Evolutionary conservation across 306 rosid genomes (phyloP).

Genomic region (Vigna mungo): DNA sequence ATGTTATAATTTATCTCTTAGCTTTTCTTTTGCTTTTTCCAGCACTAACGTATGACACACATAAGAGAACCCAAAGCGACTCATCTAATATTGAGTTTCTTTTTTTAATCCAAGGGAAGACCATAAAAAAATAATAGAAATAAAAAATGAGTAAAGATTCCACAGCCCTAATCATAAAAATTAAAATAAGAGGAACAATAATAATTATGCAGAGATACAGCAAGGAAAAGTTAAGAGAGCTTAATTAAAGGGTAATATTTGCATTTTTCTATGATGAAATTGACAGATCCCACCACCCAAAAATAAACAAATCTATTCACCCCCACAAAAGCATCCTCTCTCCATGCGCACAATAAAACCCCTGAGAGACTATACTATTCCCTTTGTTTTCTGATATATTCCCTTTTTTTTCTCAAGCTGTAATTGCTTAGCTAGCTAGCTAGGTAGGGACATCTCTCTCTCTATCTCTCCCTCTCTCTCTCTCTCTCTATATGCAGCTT

Average conservation of each 20-base stretch:
- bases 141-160: conserved; percentile 52
- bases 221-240: conserved; percentile 41
- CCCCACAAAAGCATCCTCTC: conserved; percentile 44
- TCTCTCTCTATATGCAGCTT: conserved; percentile 37
- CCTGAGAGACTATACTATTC: conserved; percentile 59
- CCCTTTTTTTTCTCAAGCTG: conserved; percentile 50
- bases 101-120: conserved; percentile 22
- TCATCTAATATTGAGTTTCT: conserved; percentile 21
- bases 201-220: conserved; percentile 39
- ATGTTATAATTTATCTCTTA: conserved; percentile 33
- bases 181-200: conserved; percentile 36
- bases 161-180: conserved; percentile 46
- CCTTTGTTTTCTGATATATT: conserved; percentile 48
- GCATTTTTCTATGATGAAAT: conserved; percentile 45
- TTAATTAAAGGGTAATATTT: conserved; percentile 34
- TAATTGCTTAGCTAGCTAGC: conserved; percentile 45
- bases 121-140: not conserved
- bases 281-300: conserved; percentile 77
- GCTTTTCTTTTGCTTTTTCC: conserved; percentile 39
- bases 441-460: conserved; percentile 42
- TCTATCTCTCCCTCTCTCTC: conserved; percentile 23
- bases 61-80: conserved; percentile 42
- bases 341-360: conserved; percentile 61
- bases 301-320: conserved; percentile 49
- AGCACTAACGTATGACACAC: conserved; percentile 48